These are phyloP conservation scores for Phytophthora idaei DNA, from an alignment of 352 stramenopile genomes.

Conservation along the genomic window DNA sequence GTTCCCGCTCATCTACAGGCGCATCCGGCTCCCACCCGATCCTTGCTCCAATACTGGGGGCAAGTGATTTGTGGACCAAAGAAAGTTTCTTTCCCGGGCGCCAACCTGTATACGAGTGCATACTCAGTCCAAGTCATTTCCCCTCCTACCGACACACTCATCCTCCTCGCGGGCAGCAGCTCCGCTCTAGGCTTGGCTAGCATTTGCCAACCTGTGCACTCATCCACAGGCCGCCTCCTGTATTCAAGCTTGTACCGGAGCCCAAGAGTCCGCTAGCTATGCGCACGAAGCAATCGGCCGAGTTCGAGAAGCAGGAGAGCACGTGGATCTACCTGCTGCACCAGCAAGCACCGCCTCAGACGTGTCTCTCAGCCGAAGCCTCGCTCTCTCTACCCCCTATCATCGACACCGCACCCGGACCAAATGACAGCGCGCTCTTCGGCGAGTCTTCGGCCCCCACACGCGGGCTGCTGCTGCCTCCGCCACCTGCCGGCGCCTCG, in stretches of 20 bases:
- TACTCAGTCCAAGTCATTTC: slow-evolving; percentile 25
- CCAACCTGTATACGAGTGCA: slow-evolving; percentile 31
- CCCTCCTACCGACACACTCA: slow-evolving; percentile 22
- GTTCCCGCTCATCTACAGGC: slow-evolving; percentile 26
- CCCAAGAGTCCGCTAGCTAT: slow-evolving; percentile 10
- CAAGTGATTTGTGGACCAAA: slow-evolving; percentile 20
- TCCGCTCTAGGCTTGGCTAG: slow-evolving; percentile 12
- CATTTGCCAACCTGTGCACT: slow-evolving; percentile 34
- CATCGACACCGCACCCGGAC: not conserved
- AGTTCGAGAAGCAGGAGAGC: slow-evolving; percentile 54
- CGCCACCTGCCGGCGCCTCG: not conserved
- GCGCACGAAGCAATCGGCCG: slow-evolving; percentile 57
- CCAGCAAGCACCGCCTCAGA: slow-evolving; percentile 48
- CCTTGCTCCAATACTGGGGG: slow-evolving; percentile 9
- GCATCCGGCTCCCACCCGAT: slow-evolving; percentile 26
- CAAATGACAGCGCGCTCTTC: slow-evolving; percentile 22
- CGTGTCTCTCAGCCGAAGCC: slow-evolving; percentile 23
- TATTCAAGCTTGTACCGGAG: not conserved
- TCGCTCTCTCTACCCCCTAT: slow-evolving; percentile 27
- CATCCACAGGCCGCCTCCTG: slow-evolving; percentile 6
- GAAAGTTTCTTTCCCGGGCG: slow-evolving; percentile 20
- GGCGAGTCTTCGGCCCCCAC: slow-evolving; percentile 9
- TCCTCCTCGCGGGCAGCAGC: slow-evolving; percentile 8
- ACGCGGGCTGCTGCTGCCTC: slow-evolving; percentile 16
- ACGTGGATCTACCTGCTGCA: slow-evolving; percentile 68